Conservation (phyloP, 805 yeast species). For the Candida alai region DNA sequence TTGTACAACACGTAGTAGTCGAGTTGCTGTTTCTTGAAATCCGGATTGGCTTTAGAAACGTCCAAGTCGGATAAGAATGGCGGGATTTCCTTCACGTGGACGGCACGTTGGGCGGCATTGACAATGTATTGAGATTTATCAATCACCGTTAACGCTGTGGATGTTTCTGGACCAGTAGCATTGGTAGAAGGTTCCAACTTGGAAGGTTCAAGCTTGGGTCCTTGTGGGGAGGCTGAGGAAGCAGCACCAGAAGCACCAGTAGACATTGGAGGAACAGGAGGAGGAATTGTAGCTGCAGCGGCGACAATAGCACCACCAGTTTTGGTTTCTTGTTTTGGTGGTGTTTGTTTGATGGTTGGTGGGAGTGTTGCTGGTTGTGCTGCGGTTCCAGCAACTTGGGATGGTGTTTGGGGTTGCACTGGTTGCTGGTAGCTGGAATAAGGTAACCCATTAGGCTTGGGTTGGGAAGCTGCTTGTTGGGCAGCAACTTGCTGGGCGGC, state of each 20-base stretch:
- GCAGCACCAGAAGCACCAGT: neutral
- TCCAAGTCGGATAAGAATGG: conserved; percentile 80
- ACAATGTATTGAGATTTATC: conserved; percentile 42
- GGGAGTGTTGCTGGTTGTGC: conserved; percentile 11
- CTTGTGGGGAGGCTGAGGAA: neutral
- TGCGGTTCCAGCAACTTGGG: conserved; percentile 4
- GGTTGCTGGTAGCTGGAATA: conserved; percentile 12
- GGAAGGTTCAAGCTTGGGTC: too few species aligned
- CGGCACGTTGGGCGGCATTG: conserved; percentile 41
- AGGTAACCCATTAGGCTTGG: conserved; percentile 13
- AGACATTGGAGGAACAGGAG: conserved; percentile 11
- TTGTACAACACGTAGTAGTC: conserved; percentile 89
- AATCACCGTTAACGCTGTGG: conserved; percentile 31
- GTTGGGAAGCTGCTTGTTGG: conserved; percentile 12
- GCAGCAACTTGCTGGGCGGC: conserved; percentile 6
- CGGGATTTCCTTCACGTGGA: conserved; percentile 72
- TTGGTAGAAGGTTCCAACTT: conserved; percentile 2
- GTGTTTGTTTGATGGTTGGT: conserved; percentile 16
- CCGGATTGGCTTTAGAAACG: conserved; percentile 68
- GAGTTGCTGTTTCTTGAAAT: conserved; percentile 73
- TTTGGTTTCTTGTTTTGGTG: conserved; percentile 11
- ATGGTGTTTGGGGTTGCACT: conserved; percentile 11
- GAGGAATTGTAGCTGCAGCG: conserved; percentile 4
- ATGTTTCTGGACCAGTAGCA: conserved; percentile 17
- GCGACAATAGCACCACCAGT: conserved; percentile 12